Percentiles rank a stretch among this genome's conserved stretches.
phyloP scores from a whole-genome alignment of 345 rosid genomes.

The Geranium brycei region DNA sequence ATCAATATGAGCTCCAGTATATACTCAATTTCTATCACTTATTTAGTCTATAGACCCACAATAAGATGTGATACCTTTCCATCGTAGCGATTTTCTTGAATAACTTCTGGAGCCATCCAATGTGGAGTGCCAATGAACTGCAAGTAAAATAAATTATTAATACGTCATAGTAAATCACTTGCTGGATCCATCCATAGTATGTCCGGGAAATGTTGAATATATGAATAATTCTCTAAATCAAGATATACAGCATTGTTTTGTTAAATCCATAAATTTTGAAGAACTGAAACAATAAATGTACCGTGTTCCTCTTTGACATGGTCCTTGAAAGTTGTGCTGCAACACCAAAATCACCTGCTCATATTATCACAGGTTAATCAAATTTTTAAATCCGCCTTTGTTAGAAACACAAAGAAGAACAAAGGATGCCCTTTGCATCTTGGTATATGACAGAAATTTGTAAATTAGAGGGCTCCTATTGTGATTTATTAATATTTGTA shows the following conservation, averaged over 20 bases:
- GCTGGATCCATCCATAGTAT: no score
- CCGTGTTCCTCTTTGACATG: conserved; percentile 98
- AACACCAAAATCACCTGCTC: conserved; percentile 98
- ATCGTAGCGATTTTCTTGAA: conserved; percentile 97
- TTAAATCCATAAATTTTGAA: no score
- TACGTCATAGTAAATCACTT: no score
- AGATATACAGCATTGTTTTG: no score
- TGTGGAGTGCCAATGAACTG: conserved; percentile 99
- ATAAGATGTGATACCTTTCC: conserved; percentile 59
- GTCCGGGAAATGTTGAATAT: no score
- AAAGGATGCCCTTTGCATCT: neutral
- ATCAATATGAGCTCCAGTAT: neutral
- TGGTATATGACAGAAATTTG: neutral
- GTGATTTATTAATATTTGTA: no score
- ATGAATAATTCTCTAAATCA: no score
- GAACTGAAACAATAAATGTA: conserved; percentile 12
- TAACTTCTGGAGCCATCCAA: conserved; percentile 99
- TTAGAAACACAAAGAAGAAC: neutral
- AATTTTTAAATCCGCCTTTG: neutral
- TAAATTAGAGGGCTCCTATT: neutral
- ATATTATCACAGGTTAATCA: neutral
- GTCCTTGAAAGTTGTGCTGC: conserved; percentile 99
- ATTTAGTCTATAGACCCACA: neutral
- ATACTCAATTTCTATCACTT: neutral
- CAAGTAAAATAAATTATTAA: conserved; percentile 2